Percentiles rank a stretch among this genome's conserved stretches.
phyloP scores from a whole-genome alignment of 306 rosid species.

The Vicia villosa region DNA sequence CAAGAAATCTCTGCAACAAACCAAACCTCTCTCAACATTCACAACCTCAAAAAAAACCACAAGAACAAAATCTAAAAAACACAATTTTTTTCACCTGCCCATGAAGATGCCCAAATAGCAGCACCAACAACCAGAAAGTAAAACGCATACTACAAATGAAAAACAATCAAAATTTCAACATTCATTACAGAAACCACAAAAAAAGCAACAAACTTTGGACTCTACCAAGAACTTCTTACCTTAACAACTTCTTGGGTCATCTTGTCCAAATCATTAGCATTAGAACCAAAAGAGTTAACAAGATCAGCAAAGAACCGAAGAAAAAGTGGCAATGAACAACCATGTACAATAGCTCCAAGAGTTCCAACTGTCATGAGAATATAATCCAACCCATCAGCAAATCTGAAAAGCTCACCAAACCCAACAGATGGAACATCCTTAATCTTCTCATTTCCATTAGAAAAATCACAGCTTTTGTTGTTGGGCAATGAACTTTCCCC shows the following conservation, averaged over 20 bases:
- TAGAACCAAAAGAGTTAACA: slow-evolving; percentile 91
- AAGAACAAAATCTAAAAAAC: not conserved
- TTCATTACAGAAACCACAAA: not conserved
- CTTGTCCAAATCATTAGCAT: slow-evolving; percentile 75
- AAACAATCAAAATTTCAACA: not conserved
- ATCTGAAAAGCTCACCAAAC: slow-evolving; percentile 77
- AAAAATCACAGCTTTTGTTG: not conserved
- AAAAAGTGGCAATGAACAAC: slow-evolving; percentile 88
- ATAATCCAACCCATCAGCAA: slow-evolving; percentile 90
- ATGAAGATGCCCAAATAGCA: slow-evolving; percentile 97
- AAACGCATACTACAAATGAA: slow-evolving; percentile 79
- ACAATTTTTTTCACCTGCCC: slow-evolving; percentile 68
- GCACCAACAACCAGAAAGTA: slow-evolving; percentile 97
- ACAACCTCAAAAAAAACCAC: not conserved
- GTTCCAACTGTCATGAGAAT: slow-evolving; percentile 85
- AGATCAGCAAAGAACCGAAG: slow-evolving; percentile 98
- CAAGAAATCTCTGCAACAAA: slow-evolving; percentile 84
- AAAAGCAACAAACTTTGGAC: not conserved
- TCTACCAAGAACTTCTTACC: slow-evolving; percentile 37
- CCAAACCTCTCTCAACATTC: slow-evolving; percentile 16
- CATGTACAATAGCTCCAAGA: slow-evolving; percentile 86
- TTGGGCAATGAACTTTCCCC: not conserved
- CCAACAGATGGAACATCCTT: slow-evolving; percentile 52
- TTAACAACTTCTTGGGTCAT: slow-evolving; percentile 92
- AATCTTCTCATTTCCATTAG: slow-evolving; percentile 61